A percentile compares a stretch with the other conserved stretches of the same genome.
Evolutionary conservation across 352 stramenopile species (phyloP).

Genomic region (Peronospora tabacina): DNA sequence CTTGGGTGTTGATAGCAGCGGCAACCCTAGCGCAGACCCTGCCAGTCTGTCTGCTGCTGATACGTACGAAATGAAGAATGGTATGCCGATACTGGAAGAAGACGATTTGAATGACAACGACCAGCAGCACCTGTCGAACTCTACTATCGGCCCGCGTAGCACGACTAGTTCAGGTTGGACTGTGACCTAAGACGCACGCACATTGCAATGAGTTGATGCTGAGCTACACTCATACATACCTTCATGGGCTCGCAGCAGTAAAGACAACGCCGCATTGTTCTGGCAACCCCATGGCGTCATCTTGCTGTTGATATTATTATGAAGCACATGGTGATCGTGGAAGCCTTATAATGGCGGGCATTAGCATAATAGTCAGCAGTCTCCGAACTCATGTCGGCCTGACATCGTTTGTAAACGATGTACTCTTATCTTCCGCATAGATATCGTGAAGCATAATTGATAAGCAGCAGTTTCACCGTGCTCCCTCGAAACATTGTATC

Average conservation of each 20-base stretch:
- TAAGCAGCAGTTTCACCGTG: slow-evolving; percentile 11
- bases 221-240: background rate
- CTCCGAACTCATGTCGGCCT: no score
- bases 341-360: background rate
- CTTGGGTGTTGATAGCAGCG: slow-evolving; percentile 19
- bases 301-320: slow-evolving; percentile 30
- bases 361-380: no score
- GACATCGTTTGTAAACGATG: background rate
- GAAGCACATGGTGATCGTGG: slow-evolving; percentile 9
- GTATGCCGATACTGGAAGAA: slow-evolving; percentile 63
- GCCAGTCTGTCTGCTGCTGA: slow-evolving; percentile 30
- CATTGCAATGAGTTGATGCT: slow-evolving; percentile 2
- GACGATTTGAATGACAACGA: slow-evolving; percentile 31
- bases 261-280: slow-evolving; percentile 20
- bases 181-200: slow-evolving; percentile 29
- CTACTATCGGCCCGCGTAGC: slow-evolving; percentile 29
- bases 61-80: slow-evolving; percentile 45
- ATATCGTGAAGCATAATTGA: slow-evolving; percentile 19
- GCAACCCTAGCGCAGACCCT: slow-evolving; percentile 31
- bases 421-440: slow-evolving; percentile 4
- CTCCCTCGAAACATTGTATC: slow-evolving; percentile 3
- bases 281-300: slow-evolving; percentile 16
- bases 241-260: slow-evolving; percentile 3
- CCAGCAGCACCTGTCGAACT: slow-evolving; percentile 14
- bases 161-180: slow-evolving; percentile 52